phyloP scores from a whole-genome alignment of 2,329 filamentous ascomycete genomes.

The Cladosporium sp. region DNA sequence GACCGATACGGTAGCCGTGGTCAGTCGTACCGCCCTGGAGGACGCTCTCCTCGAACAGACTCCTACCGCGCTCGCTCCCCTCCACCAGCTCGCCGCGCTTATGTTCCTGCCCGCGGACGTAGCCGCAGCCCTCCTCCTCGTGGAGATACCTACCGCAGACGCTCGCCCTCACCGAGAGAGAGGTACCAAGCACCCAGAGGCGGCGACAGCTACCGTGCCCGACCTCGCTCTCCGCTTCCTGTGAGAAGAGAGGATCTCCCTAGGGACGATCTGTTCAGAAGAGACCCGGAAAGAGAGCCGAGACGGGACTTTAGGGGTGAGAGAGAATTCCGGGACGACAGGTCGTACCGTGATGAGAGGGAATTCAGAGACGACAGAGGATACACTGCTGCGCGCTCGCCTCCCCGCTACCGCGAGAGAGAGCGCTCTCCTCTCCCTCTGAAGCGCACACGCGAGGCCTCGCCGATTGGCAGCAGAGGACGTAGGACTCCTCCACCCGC shows the following conservation, averaged over 20 bases:
- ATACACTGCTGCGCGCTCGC: conserved; percentile 37
- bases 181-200: conserved; percentile 30
- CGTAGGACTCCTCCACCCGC: conserved; percentile 43
- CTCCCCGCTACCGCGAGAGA: conserved; percentile 43
- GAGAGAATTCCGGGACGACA: conserved; percentile 29
- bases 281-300: conserved; percentile 34
- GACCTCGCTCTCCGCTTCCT: conserved; percentile 35
- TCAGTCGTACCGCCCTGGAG: conserved; percentile 41
- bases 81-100: conserved; percentile 48
- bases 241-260: conserved; percentile 37
- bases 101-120: conserved; percentile 29
- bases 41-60: conserved; percentile 17
- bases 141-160: conserved; percentile 33
- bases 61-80: conserved; percentile 30
- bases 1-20: conserved; percentile 39
- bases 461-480: conserved; percentile 49
- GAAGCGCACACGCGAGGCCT: conserved; percentile 48
- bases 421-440: conserved; percentile 41
- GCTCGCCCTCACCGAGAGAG: conserved; percentile 35
- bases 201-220: conserved; percentile 37
- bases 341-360: conserved; percentile 24
- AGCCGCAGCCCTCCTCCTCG: conserved; percentile 17
- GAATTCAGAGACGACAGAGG: conserved; percentile 35
- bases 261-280: conserved; percentile 39
- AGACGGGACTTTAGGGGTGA: conserved; percentile 20